Evolutionary conservation across 352 stramenopile species (phyloP), one percentile per base, ranked within the genome.

Genomic region (Phytophthora ohioensis): DNA sequence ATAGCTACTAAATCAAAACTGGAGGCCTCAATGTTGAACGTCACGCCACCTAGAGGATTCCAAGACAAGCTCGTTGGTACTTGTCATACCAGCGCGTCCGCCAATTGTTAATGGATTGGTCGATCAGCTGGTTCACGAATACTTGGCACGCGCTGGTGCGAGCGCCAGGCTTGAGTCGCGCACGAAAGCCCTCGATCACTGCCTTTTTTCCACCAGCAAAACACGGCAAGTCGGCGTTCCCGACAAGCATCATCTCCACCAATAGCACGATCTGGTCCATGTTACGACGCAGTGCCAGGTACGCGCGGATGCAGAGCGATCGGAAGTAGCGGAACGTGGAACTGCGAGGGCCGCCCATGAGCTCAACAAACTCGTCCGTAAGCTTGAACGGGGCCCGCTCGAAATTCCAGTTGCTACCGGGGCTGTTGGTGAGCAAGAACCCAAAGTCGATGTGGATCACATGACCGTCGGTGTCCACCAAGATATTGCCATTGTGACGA

Each of bases 401-500:
- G 59, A 99, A 99, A 53, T 97, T 97, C 52, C 96, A 87, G 68
- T 98, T 98, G 71, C 97, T 98, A 13, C 89, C 89, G 2, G 89
- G 89, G 38, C 94, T 98, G 84, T 98, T 99, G 51, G 91, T 94
- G 38, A 99, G 94, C 66, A 98, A 53, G 76, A 99, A 99, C 13
- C 98, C 98, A 79, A 99, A 99, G 81, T 99, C 98, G 64, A 99
- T 99, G 85, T 99, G 97, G 56, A 99, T 95, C 12, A 99, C 79
- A 75, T 98, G 97, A 15, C 98, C 97, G 32, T 96, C 80, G 12
- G 88, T 97, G 80, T 99, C 97, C 42, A 99, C 87, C 67, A 99
- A 92, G 39, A 99, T 99, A 77, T 99, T 99, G 49, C 97, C 98
- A 73, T 99, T 99, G 85, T 99, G 98, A 2, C 97, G 89, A 76